Evolutionary conservation across 768 basidiomycete species (phyloP).

Genomic region (Trametopsis cervina): DNA sequence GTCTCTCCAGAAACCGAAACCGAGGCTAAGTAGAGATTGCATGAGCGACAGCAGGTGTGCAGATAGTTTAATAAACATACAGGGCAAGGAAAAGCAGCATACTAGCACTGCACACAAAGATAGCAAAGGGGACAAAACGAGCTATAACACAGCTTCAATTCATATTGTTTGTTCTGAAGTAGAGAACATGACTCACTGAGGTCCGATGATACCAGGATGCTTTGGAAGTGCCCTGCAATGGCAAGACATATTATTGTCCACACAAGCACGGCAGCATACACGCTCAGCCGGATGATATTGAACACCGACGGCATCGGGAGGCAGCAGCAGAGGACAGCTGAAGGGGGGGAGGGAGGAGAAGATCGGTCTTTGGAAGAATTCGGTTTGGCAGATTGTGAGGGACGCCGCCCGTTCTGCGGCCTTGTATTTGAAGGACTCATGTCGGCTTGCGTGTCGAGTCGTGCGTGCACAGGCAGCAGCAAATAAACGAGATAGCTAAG

Average conservation of each 20-base stretch:
- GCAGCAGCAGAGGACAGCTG: conserved; percentile 12
- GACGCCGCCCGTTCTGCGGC: conserved; percentile 11
- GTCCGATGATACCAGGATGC: conserved; percentile 64
- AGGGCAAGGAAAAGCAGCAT: conserved; percentile 60
- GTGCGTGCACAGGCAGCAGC: too few relatives aligned
- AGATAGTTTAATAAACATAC: too few relatives aligned
- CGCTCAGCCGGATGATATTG: conserved; percentile 57
- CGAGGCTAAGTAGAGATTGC: too few relatives aligned
- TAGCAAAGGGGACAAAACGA: conserved; percentile 80
- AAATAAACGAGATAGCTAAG: too few relatives aligned
- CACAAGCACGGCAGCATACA: conserved; percentile 67
- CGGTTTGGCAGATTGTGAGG: conserved; percentile 15
- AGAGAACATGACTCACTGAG: conserved; percentile 52
- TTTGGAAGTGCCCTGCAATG: conserved; percentile 74
- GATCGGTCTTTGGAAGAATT: conserved; percentile 18
- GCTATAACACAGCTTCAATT: conserved; percentile 34
- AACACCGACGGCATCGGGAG: conserved; percentile 63
- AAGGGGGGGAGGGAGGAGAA: conserved; percentile 20
- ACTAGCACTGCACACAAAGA: conserved; percentile 72
- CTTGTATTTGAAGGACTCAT: conserved; percentile 24
- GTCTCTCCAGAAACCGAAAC: conserved; percentile 54
- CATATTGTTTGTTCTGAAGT: not conserved
- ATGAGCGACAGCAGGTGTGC: conserved; percentile 1
- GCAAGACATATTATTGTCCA: conserved; percentile 77
- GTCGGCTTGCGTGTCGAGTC: too few relatives aligned